phyloP scores from a whole-genome alignment of 768 basidiomycete genomes.

The Plicaturopsis crispa region DNA sequence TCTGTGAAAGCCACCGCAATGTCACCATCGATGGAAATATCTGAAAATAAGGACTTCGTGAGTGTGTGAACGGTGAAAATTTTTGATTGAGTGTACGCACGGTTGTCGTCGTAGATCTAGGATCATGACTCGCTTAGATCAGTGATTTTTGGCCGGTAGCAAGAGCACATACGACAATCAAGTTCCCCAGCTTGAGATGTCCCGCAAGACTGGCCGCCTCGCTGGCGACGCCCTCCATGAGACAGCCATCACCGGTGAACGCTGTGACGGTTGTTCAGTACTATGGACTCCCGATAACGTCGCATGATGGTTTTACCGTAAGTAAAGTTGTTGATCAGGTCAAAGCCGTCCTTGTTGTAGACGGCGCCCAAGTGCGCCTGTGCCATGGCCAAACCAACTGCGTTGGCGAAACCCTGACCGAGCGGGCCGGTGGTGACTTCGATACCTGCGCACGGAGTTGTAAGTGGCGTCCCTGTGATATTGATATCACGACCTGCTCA shows the following conservation, averaged over 20 bases:
- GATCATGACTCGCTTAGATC: slow-evolving; percentile 7
- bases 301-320: slow-evolving; percentile 49
- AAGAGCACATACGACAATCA: slow-evolving; percentile 69
- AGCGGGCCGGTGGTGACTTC: slow-evolving; percentile 96
- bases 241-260: slow-evolving; percentile 91
- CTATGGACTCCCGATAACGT: slow-evolving; percentile 3
- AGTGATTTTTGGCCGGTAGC: slow-evolving; percentile 3
- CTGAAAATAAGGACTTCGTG: slow-evolving; percentile 28
- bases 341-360: slow-evolving; percentile 82
- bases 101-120: slow-evolving; percentile 93
- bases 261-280: slow-evolving; percentile 31
- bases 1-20: slow-evolving; percentile 92
- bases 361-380: slow-evolving; percentile 86
- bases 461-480: slow-evolving; percentile 4
- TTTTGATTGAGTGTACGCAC: slow-evolving; percentile 33
- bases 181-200: slow-evolving; percentile 88
- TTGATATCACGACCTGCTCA: slow-evolving; percentile 15
- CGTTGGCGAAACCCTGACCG: slow-evolving; percentile 91
- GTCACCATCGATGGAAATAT: slow-evolving; percentile 95
- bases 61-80: not conserved
- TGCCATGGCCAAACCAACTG: slow-evolving; percentile 89
- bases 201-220: slow-evolving; percentile 92
- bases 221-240: slow-evolving; percentile 94
- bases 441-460: slow-evolving; percentile 37
- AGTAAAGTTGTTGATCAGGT: slow-evolving; percentile 80